These are phyloP conservation scores for Globisporangium mamillatum DNA, from an alignment of 352 stramenopile genomes.

Conservation along the genomic window DNA sequence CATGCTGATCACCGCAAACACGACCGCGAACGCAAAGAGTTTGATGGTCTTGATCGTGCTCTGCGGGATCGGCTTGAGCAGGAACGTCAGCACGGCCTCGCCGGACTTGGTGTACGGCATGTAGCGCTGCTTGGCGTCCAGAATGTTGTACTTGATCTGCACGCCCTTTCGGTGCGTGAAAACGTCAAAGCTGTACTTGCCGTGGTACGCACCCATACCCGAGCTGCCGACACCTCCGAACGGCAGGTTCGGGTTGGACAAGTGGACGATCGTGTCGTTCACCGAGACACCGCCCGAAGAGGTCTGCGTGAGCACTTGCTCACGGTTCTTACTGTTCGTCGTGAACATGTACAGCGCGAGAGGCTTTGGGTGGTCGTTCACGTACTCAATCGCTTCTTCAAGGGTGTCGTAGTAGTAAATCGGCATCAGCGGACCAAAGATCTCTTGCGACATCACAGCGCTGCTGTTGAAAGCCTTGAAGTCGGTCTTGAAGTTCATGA, in stretches of 20 bases:
- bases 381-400: slow-evolving; percentile 30
- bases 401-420: slow-evolving; percentile 81
- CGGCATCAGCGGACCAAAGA: slow-evolving; percentile 95
- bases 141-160: slow-evolving; percentile 37
- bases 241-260: slow-evolving; percentile 60
- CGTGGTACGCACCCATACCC: slow-evolving; percentile 84
- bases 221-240: slow-evolving; percentile 83
- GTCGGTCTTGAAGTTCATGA: slow-evolving; percentile 86
- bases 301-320: slow-evolving; percentile 48
- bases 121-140: slow-evolving; percentile 63
- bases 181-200: slow-evolving; percentile 68
- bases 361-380: slow-evolving; percentile 57
- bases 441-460: slow-evolving; percentile 89
- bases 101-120: slow-evolving; percentile 47
- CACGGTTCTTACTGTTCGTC: slow-evolving; percentile 27
- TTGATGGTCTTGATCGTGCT: slow-evolving; percentile 29
- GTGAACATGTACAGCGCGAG: slow-evolving; percentile 88
- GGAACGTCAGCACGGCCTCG: slow-evolving; percentile 20
- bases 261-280: slow-evolving; percentile 85
- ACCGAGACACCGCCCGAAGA: slow-evolving; percentile 56
- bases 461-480: slow-evolving; percentile 44
- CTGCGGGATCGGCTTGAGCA: slow-evolving; percentile 37
- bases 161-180: slow-evolving; percentile 63
- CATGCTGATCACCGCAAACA: slow-evolving; percentile 24
- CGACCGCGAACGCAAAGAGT: slow-evolving; percentile 28